Evolutionary conservation across 2,329 filamentous ascomycete genomes (phyloP), one percentile per base, ranked within the genome.

Genomic region (Ilyonectria destructans): DNA sequence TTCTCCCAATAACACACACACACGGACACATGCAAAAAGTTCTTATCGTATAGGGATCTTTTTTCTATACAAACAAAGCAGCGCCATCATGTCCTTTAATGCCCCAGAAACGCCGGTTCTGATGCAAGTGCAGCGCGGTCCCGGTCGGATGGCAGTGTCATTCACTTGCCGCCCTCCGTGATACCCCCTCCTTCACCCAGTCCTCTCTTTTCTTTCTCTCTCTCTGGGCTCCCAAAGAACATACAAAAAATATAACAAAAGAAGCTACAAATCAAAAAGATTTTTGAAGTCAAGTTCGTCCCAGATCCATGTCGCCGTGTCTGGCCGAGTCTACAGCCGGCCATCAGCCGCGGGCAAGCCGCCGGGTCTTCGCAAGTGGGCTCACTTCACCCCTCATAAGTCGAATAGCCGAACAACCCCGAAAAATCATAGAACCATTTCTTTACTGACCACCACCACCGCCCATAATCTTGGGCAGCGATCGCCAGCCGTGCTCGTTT

Each of bases 401-500:
- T 54, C 54, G 35, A 61, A 72, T 72, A 75, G 70, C 75, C 71
- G 75, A 76, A 65, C 68, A 70, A 62, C 65, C 62, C 71, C 69
- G 55, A 62, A 63, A 71, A 64, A 68, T 68, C 55, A 64, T 63
- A 46, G 48, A 67, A 37, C 64, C 52, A 54, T 29, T 67, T 54
- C 48, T 63, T 68, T 74, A 77, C 61, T 71, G 72, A 43, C 52
- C 67, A 62, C 79, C 78, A 62, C 78, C 80, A 40, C 83, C 84
- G 43, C 84, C 83, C 76, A 89, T 86, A 68, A 84, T 78, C 58
- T 79, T 81, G 21, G 88, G 88, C 74, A 90, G 73, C 23, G 83
- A 81, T 77, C 85, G 86, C 88, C 88, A 90, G 37, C 82, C 80
- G 75, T 85, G 80, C 70, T 85, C 82, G 74, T 85, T 83, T 17